Evolutionary conservation across 352 stramenopile genomes (phyloP), one percentile per base, ranked within the genome.

Genomic region (Thalassiosira exigua): DNA sequence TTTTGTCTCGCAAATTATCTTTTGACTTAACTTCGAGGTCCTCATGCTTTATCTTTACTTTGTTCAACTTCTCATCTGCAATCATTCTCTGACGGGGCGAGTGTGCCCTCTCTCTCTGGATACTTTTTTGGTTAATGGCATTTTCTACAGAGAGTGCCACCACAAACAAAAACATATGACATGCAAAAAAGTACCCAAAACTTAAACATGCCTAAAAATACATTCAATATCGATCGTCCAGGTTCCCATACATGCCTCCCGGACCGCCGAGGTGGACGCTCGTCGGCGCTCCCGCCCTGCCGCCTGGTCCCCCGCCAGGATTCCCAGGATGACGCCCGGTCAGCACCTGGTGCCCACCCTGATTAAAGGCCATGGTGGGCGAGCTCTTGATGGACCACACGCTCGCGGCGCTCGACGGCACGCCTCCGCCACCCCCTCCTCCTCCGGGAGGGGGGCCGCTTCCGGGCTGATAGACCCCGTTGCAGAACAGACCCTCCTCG

Each of bases 381-480:
- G 66, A 39, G 73, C 66, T 78, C 52, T 65, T 74, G 32, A 83
- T 67, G 3, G 67, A 78, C 68, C 75, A 78, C 61, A 78, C 75
- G 14, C 42, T 69, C 67, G 78, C 75, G 22, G 58, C 69, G 36
- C 67, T 79, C 7, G 51, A 71, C 17, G 75, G 68, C 22, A 75
- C 66, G 24, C 53, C 30, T 21, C 44, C 44, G 7, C 5, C 30
- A 3, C 26, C 32, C 4, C 26, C 21, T 4, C 17, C 19, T 19
- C 5, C 21, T 44, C 32, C 5, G 26, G 30, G 59, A 30, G 36
- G 51, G 29, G 17, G 17, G n/a, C 42, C 32, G 17, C 26, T 36
- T 0, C 60, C 51, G 5, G 67, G 75, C 50, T 83, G 75, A 27
- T 73, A 83, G 12, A 83, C 75, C 22, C 75, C 75, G 53, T 83